Conservation (phyloP, 306 rosid genomes). For the Calophaca sinica region DNA sequence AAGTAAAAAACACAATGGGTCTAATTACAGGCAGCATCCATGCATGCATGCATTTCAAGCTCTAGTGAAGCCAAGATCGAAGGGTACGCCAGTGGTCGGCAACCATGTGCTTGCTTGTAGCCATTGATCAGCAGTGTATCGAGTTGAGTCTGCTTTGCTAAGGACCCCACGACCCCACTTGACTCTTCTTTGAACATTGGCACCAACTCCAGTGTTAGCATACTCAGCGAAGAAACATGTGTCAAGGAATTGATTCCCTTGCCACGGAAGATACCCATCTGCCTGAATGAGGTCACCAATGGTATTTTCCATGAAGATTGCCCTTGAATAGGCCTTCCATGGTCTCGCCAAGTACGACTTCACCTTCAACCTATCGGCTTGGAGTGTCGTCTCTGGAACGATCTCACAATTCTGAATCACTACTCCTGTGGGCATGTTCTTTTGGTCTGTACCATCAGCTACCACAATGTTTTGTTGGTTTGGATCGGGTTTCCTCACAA, state of each 20-base stretch:
- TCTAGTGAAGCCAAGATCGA: slow-evolving; percentile 32
- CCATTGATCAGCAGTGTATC: slow-evolving; percentile 56
- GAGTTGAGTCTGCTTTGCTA: slow-evolving; percentile 48
- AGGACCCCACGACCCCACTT: slow-evolving; percentile 65
- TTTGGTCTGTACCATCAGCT: slow-evolving; percentile 58
- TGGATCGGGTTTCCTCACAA: slow-evolving; percentile 59
- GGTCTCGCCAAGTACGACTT: slow-evolving; percentile 75
- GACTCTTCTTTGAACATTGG: slow-evolving; percentile 50
- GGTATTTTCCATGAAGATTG: slow-evolving; percentile 63
- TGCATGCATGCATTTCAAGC: background rate
- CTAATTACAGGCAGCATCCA: too few species aligned
- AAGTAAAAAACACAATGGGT: too few species aligned
- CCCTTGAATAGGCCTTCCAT: slow-evolving; percentile 69
- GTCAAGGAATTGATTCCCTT: slow-evolving; percentile 36
- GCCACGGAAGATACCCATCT: slow-evolving; percentile 64
- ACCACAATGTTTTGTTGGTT: slow-evolving; percentile 60
- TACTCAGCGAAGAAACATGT: slow-evolving; percentile 72
- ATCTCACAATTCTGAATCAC: slow-evolving; percentile 76
- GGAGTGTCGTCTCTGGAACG: slow-evolving; percentile 49
- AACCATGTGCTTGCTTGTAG: slow-evolving; percentile 54
- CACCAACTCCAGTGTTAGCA: slow-evolving; percentile 65
- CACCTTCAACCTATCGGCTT: slow-evolving; percentile 44
- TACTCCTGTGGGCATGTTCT: slow-evolving; percentile 48
- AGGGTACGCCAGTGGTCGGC: slow-evolving; percentile 50
- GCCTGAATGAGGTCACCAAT: slow-evolving; percentile 57